A percentile compares a stretch with the other conserved stretches of the same genome.
phyloP scores from a whole-genome alignment of 352 stramenopile species.

The Globisporangium rhizosaccharum region DNA sequence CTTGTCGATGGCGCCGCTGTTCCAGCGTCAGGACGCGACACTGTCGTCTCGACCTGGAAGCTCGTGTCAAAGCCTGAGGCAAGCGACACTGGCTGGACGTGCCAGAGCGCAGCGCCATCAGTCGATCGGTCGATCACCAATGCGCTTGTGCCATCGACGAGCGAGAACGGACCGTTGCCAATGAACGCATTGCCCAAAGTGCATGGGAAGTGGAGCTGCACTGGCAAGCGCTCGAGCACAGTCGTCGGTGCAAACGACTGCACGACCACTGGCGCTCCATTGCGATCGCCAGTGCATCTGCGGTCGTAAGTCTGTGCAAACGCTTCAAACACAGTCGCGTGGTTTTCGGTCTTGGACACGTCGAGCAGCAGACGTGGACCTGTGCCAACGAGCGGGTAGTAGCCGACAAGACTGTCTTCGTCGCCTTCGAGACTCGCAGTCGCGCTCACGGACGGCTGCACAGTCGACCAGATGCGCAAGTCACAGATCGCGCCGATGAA shows the following conservation, averaged over 20 bases:
- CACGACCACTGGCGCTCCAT: conserved; percentile 1
- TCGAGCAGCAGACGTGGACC: conserved; percentile 63
- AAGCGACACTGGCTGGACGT: conserved; percentile 25
- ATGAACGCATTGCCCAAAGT: conserved; percentile 36
- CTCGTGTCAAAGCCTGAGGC: conserved; percentile 43
- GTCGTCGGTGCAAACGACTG: conserved; percentile 26
- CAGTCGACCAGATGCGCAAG: conserved; percentile 57
- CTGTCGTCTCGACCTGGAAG: conserved; percentile 25
- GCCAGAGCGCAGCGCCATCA: conserved; percentile 46
- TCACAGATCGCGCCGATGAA: conserved; percentile 69
- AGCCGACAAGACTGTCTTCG: conserved; percentile 51
- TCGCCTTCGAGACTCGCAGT: conserved; percentile 23
- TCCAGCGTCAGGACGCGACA: conserved; percentile 6
- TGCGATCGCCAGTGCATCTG: conserved; percentile 4
- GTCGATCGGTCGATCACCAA: conserved; percentile 22
- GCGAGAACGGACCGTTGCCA: conserved; percentile 32
- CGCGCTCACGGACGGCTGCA: conserved; percentile 3
- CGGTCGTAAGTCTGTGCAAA: conserved; percentile 12
- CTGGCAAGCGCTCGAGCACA: conserved; percentile 24
- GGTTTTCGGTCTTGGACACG: conserved; percentile 62
- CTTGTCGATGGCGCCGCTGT: background rate
- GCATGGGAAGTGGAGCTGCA: conserved; percentile 34
- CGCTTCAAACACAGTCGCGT: conserved; percentile 54
- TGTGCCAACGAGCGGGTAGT: conserved; percentile 71
- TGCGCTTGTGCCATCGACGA: conserved; percentile 18